Conservation (phyloP, 805 yeast species). For the Saccharomyces mikatae region DNA sequence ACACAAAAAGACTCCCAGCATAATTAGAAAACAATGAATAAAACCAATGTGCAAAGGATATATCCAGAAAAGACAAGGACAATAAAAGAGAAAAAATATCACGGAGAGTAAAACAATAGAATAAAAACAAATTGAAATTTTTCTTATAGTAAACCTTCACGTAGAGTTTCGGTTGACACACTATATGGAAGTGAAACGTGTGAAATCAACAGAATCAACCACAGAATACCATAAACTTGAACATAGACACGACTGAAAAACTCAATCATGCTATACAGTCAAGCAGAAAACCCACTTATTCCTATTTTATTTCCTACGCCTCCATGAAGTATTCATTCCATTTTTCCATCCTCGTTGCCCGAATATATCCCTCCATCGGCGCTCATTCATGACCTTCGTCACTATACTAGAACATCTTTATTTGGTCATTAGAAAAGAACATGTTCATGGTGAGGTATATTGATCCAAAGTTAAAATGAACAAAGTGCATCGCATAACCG, state of each 20-base stretch:
- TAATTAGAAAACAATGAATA: neutral
- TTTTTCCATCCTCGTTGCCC: neutral
- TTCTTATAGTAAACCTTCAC: conserved; percentile 15
- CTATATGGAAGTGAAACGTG: conserved; percentile 27
- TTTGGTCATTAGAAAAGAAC: neutral
- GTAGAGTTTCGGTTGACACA: conserved; percentile 13
- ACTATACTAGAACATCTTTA: neutral
- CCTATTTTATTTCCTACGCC: neutral
- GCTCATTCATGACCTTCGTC: neutral
- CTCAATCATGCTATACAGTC: conserved; percentile 10
- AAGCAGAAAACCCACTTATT: neutral
- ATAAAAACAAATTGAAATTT: neutral
- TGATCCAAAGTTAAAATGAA: neutral
- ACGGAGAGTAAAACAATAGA: neutral
- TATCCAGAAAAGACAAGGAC: neutral
- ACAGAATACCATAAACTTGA: conserved; percentile 18
- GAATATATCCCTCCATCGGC: neutral
- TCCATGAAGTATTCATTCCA: neutral
- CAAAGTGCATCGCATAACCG: neutral
- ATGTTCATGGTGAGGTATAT: neutral
- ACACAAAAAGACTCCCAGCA: neutral
- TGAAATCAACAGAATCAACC: conserved; percentile 13
- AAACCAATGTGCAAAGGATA: neutral
- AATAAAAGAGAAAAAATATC: neutral
- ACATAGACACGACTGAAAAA: conserved; percentile 13